A percentile compares a stretch with the other conserved stretches of the same genome.
These are phyloP conservation scores for Babesia caballi DNA, from an alignment of 169 alveolate species.

Conservation along the genomic window DNA sequence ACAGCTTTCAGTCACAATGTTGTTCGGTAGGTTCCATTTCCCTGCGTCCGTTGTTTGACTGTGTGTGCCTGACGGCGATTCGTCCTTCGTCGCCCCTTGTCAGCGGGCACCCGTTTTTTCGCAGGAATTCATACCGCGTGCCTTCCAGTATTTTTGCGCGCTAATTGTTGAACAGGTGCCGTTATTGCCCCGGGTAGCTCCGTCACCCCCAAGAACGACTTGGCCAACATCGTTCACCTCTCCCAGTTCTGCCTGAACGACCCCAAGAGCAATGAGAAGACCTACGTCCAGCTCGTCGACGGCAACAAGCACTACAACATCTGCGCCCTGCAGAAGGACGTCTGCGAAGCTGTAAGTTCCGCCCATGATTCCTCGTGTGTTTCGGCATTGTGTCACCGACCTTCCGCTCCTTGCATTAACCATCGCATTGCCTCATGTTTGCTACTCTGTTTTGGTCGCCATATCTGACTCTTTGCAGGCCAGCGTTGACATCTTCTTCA, in stretches of 20 bases:
- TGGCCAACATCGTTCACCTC: slow-evolving; percentile 75
- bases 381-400: neutral
- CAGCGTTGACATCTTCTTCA: slow-evolving; percentile 81
- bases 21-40: slow-evolving; percentile 14
- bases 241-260: slow-evolving; percentile 85
- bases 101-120: neutral
- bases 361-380: neutral
- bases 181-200: slow-evolving; percentile 66
- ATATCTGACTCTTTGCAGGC: slow-evolving; percentile 38
- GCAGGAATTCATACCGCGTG: neutral
- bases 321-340: slow-evolving; percentile 85
- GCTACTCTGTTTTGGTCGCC: neutral
- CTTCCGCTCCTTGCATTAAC: neutral
- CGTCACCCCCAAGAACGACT: slow-evolving; percentile 62
- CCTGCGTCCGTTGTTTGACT: neutral
- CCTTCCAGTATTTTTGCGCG: too few relatives aligned
- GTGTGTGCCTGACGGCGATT: neutral
- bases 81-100: neutral
- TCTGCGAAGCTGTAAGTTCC: slow-evolving; percentile 71
- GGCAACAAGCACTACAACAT: slow-evolving; percentile 77
- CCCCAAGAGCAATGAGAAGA: slow-evolving; percentile 81
- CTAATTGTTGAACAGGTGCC: slow-evolving; percentile 40
- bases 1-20: neutral
- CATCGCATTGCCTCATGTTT: neutral
- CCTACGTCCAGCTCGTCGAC: slow-evolving; percentile 84